Conservation (phyloP, 441 rosid species). For the Erodium trifolium region DNA sequence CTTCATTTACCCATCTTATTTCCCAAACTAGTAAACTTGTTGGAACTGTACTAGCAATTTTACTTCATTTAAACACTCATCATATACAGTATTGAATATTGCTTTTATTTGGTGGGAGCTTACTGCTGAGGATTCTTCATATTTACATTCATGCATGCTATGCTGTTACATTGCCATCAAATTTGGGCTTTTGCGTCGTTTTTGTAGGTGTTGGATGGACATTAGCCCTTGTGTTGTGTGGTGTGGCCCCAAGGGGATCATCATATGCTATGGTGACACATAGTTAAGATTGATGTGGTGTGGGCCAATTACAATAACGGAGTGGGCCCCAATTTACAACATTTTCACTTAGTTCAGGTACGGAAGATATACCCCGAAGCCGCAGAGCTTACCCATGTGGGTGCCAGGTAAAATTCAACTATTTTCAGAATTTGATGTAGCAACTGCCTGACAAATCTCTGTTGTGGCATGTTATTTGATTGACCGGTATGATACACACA, state of each 20-base stretch:
- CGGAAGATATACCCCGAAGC: conserved; percentile 4
- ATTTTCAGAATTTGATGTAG: conserved; percentile 5
- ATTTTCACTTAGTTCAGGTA: conserved; percentile 3
- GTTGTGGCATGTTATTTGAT: neutral
- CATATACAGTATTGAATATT: neutral
- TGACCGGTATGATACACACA: neutral
- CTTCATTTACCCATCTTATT: neutral
- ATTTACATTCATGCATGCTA: neutral
- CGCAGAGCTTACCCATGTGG: neutral
- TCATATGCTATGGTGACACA: neutral
- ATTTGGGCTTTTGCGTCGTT: neutral
- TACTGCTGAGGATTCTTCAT: neutral
- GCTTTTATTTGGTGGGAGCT: conserved; percentile 11
- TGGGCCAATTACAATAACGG: neutral
- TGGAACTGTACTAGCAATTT: neutral
- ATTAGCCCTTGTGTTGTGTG: neutral
- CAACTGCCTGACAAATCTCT: conserved; percentile 6
- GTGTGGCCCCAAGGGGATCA: neutral
- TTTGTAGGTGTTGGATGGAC: conserved; percentile 8
- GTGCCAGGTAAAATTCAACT: conserved; percentile 7
- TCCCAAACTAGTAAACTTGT: conserved; percentile 10
- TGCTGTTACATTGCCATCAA: conserved; percentile 1
- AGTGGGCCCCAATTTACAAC: conserved; percentile 2
- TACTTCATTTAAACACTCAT: neutral
- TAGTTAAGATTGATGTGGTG: neutral